Base-by-base conservation (phyloP, 2,329 filamentous ascomycete genomes). In the Aspergillus aculeatinus region DNA sequence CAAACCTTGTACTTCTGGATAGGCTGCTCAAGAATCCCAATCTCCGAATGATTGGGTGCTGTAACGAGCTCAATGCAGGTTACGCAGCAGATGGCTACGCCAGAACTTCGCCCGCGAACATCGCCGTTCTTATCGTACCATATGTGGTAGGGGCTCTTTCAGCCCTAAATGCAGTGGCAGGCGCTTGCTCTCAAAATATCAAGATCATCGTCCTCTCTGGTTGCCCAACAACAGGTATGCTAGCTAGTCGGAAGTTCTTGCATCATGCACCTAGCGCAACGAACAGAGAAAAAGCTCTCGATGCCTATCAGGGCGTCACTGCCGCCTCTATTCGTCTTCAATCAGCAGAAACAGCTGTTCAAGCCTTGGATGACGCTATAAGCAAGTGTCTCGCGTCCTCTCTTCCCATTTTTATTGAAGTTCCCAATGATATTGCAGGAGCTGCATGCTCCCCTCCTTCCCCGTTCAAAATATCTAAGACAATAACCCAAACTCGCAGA, bases 71-170 rank as follows among this genome's bases (percentile, higher is more conserved):
- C 21, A 65, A 65, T 27, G 49, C 57, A 1, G 63, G 63, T 9
- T 65, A 65, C 27, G 61, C 63, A 10, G 63, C 63, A 6, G 63
- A 65, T 23, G 63, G 63, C 4, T 65, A 63, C 23, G 61, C 63
- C 4, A 61, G 63, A 4, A 31, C 51, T 1, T 63, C 58, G 5
- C 16, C 48, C 5, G 21, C 49, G 2, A 51, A 47, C 7, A 50
- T 61, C 7, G 63, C 61, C 4, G 54, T 60, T 25, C 51, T 60
- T 3, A 35, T 65, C 1, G 48, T 63, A 6, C 58, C 63, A 5
- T 65, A 60, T 27, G 59, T 61, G 10, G 63, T 65, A 4, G 63
- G 63, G 7, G 55, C 59, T 3, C 39, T 65, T 0, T 65, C 63
- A 0, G 21, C 54, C 12, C 29, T 65, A 12, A 65, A 65, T 35